Base-by-base conservation (phyloP, 139 green algal genomes). In the Micromonas pusilla region DNA sequence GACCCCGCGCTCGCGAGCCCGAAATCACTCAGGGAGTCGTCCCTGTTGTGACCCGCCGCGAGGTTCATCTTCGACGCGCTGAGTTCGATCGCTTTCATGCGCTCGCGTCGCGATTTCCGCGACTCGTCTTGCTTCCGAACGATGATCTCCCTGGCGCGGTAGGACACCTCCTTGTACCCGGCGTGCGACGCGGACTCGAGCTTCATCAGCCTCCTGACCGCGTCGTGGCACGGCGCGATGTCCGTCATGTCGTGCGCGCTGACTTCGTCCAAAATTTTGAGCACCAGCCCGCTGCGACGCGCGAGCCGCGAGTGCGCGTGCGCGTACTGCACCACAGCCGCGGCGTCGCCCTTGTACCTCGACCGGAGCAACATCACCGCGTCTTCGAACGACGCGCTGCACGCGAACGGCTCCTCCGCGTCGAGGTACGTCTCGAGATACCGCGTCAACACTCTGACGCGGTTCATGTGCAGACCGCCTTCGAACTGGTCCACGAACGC, bases 351-450 rank as follows among this genome's bases (percentile, higher is more conserved):
- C 32, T 28, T 26, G 37, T 74, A 63, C 1, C 28, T 31, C 20
- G 62, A 34, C 25, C 74, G 30, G 32, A 80, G 53, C n/a, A 73
- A 25, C 74, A 80, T 66, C 1, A 80, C 73, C 16, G 74, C 74
- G 32, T 80, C 74, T 31, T 80, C 62, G 3, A 70, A 54, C 20
- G 25, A 39, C 1, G 60, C 52, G 28, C 28, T 45, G 34, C 37
- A 45, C 25, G 63, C 38, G 62, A 80, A 80, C 28, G 74, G 28
- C 52, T 73, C 54, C 66, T 80, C 74, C 32, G 64, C 37, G 3
- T 80, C 74, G 32, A 80, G 31, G 3, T 65, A 80, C 20, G 31
- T 54, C 52, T 78, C 53, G 9, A 78, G 26, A 26, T 70, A 68
- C 26, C 53, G 16, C 6, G 53, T 70, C 30, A 78, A 23, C 52